Conservation (phyloP, 768 basidiomycete genomes). For the Hygrocybe coccinea region DNA sequence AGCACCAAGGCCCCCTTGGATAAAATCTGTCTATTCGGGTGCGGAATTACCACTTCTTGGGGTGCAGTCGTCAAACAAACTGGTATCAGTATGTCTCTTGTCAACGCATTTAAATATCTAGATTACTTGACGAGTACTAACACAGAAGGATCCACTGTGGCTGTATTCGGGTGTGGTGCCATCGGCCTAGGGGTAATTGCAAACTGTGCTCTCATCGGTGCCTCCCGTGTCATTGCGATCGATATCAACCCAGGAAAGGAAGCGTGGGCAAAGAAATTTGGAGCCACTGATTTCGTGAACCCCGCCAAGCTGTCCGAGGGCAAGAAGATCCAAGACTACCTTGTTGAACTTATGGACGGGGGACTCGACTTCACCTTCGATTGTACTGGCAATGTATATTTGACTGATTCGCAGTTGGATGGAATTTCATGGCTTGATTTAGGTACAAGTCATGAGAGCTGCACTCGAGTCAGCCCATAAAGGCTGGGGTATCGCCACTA, state of each 20-base stretch:
- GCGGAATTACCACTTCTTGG: constrained; percentile 98
- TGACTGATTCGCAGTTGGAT: constrained; percentile 18
- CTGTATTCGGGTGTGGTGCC: constrained; percentile 94
- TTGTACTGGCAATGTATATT: constrained; percentile 77
- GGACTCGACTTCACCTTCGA: constrained; percentile 98
- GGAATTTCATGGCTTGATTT: constrained; percentile 14
- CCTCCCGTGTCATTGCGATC: constrained; percentile 85
- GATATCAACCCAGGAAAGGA: constrained; percentile 87
- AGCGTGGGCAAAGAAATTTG: constrained; percentile 86
- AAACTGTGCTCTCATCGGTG: constrained; percentile 71
- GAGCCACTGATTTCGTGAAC: constrained; percentile 93
- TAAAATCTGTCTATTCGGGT: constrained; percentile 95
- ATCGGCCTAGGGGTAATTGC: constrained; percentile 93
- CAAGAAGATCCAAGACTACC: constrained; percentile 80
- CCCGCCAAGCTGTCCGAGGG: constrained; percentile 68
- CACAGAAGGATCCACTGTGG: constrained; percentile 78
- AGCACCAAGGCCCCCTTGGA: constrained; percentile 83
- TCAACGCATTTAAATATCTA: background rate
- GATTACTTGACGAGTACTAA: background rate
- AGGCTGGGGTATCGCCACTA: constrained; percentile 94
- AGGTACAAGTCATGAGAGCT: constrained; percentile 89
- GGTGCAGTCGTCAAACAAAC: constrained; percentile 90
- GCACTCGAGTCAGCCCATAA: constrained; percentile 99
- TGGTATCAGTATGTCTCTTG: constrained; percentile 60
- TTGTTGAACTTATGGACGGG: constrained; percentile 92